Base-by-base conservation (phyloP, 2,329 filamentous ascomycete species). In the Venturia nashicola region DNA sequence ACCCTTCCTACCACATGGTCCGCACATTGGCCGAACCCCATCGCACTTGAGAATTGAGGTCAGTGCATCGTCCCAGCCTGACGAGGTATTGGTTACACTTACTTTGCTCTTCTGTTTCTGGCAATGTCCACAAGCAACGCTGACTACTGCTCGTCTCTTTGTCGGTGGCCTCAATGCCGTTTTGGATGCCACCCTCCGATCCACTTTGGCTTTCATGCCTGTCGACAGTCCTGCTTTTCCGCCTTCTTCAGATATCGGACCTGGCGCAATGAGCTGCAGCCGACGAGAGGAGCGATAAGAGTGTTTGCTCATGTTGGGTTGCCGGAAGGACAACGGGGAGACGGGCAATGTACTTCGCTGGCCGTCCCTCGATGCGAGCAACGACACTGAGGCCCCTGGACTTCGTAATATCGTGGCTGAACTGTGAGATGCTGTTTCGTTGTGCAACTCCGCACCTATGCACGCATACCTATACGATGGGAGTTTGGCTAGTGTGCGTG, bases 21-120 rank as follows among this genome's bases (percentile, higher is more conserved):
- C 61, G 44, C 67, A 68, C 12, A 63, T 55, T 16, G 67, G 67
- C 16, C 67, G 62, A 8, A 20, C 40, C 1, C 67, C 67, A 61
- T 68, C 66, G 43, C 67, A 68, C 66, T 64, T 42, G 12, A 51
- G 62, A 20, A 9, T n/a, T 6, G 44, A 16, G 20, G 43, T 39
- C 34, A 46, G 34, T 40, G 23, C 23, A 39, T 27, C 32, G 18
- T 34, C 46, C 20, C 46, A 51, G 46, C 46, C 20, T 14, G 20
- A 20, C 14, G 5, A 11, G 27, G 32, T 2, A 36, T 7, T 11
- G 18, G 23, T 14, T 42, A 2, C 44, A 32, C 23, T 44, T 48
- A 64, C 62, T 42, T 64, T 64, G 36, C 44, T 61, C 55, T 64
- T 64, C 34, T 55, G 62, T 48, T 34, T 42, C 27, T 57, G 62